Conservation (phyloP, 306 rosid species). For the Geum urbanum region DNA sequence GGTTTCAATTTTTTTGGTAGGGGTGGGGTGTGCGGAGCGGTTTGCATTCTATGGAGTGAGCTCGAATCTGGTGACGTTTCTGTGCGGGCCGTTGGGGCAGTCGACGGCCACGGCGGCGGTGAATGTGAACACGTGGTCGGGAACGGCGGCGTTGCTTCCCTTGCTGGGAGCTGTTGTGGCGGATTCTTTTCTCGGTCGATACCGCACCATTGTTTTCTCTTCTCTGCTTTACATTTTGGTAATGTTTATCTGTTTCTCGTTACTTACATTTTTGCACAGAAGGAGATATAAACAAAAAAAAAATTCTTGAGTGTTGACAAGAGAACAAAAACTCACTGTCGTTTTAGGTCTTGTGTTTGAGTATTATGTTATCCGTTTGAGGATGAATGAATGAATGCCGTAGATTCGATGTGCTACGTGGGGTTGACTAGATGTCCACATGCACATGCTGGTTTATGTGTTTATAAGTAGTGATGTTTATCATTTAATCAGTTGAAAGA, state of each 20-base stretch:
- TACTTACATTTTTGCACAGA: too few species aligned
- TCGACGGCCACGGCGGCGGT: slow-evolving; percentile 39
- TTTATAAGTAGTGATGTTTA: too few species aligned
- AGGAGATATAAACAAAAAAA: too few species aligned
- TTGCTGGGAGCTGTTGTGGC: slow-evolving; percentile 33
- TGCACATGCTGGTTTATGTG: neutral
- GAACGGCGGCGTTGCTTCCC: slow-evolving; percentile 30
- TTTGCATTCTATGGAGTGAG: slow-evolving; percentile 33
- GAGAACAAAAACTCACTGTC: neutral
- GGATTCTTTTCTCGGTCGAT: slow-evolving; percentile 38
- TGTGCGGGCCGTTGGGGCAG: slow-evolving; percentile 32
- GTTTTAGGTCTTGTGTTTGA: neutral
- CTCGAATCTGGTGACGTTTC: slow-evolving; percentile 33
- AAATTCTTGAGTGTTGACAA: neutral
- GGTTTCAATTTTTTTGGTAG: neutral
- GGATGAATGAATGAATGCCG: neutral
- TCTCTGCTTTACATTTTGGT: slow-evolving; percentile 37
- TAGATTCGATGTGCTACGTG: neutral
- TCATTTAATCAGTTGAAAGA: too few species aligned
- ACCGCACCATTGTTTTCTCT: slow-evolving; percentile 25
- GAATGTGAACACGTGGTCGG: slow-evolving; percentile 41
- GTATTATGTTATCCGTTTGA: neutral
- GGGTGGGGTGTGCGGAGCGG: slow-evolving; percentile 39
- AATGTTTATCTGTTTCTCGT: neutral
- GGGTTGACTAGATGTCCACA: neutral